Base-by-base conservation (phyloP, 2,329 filamentous ascomycete species). In the Lasiodiplodia sp. region DNA sequence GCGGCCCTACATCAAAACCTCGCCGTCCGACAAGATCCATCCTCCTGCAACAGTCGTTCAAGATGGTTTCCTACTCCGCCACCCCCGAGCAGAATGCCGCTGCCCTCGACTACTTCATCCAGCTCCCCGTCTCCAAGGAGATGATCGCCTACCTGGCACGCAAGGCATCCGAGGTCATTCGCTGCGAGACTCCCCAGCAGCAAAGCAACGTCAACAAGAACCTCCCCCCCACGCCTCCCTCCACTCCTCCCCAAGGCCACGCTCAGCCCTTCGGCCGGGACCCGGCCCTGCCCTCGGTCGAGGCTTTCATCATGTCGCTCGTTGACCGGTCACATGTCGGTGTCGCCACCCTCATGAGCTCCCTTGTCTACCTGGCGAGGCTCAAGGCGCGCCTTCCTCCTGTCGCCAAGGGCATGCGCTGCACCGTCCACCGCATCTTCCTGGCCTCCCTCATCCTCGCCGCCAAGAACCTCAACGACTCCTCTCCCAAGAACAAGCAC, bases 401-500 rank as follows among this genome's bases (percentile, higher is more conserved):
- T 69, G 94, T 97, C 78, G 95, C 96, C 75, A 97, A 97, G 83
- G 96, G 96, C 72, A 93, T 98, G 83, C 91, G 92, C 75, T 98
- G 96, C 86, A 98, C 96, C 28, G 93, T 95, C 57, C 96, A 99
- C 85, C 92, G 96, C 75, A 98, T 99, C 86, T 98, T 99, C 84
- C 88, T 99, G 60, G 95, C 93, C 52, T 86, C 92, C 18, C 89
- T 95, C 73, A 96, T 96, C 77, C 84, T 91, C 62, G 90, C 96
- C 1, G 95, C 96, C 75, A 99, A 99, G 90, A 97, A 97, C 81
- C 88, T 98, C 74, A 98, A 99, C 81, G 96, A 98, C 86, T 97
- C 94, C 70, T 97, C 94, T 14, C 96, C 96, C 71, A 98, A 98
- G 90, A 99, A 99, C 88, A 98, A 98, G 90, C 96, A 99, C 87